phyloP scores from a whole-genome alignment of 2,329 filamentous ascomycete species.

The Aspergillus nomiae region DNA sequence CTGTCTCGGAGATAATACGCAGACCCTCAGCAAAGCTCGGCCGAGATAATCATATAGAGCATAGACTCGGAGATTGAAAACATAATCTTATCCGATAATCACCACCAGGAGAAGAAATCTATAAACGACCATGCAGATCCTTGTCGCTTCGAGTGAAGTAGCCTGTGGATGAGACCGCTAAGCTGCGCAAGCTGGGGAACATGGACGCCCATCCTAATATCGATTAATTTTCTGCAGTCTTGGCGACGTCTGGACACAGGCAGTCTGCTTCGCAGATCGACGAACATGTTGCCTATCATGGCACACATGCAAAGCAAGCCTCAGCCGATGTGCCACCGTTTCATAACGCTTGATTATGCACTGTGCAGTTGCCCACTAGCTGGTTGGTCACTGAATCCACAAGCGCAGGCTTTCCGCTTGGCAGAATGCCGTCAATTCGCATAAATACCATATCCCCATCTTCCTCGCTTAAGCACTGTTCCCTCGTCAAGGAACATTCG shows the following conservation, averaged over 20 bases:
- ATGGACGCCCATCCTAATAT: not conserved
- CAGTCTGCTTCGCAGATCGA: not conserved
- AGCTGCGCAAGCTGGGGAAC: not conserved
- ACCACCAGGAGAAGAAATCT: not conserved
- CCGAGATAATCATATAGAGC: not conserved
- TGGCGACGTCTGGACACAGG: not conserved
- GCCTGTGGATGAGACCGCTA: not conserved
- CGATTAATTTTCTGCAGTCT: not conserved
- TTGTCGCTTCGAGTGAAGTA: not conserved
- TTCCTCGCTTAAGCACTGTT: not conserved
- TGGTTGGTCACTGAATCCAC: not conserved
- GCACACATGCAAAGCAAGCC: not conserved
- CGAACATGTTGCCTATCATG: not conserved
- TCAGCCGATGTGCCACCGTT: not conserved
- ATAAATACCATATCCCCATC: not conserved
- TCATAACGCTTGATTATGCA: not conserved
- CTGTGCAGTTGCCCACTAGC: not conserved
- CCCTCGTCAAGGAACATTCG: not conserved
- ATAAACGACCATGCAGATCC: not conserved
- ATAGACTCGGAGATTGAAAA: not conserved
- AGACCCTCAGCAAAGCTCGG: not conserved
- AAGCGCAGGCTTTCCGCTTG: not conserved
- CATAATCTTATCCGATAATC: constrained; percentile 3
- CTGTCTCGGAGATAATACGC: not conserved
- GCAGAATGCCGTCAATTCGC: not conserved